Evolutionary conservation across 208 protist species (phyloP).

Genomic region (Acanthamoeba lenticulata): DNA sequence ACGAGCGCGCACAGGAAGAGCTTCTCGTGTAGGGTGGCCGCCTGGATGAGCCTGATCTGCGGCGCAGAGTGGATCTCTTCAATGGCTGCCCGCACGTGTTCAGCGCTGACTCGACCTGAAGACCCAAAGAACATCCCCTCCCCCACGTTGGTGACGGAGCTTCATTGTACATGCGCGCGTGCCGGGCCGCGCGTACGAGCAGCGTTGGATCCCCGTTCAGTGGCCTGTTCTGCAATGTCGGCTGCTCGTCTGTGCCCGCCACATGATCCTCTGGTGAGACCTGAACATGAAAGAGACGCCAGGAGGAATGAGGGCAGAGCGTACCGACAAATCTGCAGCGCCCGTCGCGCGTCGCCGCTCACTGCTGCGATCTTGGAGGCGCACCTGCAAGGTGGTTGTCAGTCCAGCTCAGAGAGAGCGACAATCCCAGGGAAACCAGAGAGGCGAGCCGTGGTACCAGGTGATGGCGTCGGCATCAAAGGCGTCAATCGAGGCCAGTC

Average conservation of each 20-base stretch:
- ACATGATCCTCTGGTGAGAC: neutral
- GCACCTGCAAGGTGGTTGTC: constrained; percentile 54
- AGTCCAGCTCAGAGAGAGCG: constrained; percentile 55
- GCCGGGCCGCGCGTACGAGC: neutral
- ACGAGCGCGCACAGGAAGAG: constrained; percentile 58
- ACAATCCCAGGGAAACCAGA: neutral
- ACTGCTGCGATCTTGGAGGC: constrained; percentile 78
- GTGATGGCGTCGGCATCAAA: constrained; percentile 74
- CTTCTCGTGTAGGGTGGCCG: constrained; percentile 21
- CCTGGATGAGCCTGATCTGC: constrained; percentile 3
- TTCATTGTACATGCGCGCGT: neutral
- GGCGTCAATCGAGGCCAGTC: constrained; percentile 74
- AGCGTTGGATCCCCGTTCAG: neutral
- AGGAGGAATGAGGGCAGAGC: neutral
- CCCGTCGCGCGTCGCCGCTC: constrained; percentile 82
- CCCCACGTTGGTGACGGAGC: neutral
- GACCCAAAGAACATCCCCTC: too few relatives aligned
- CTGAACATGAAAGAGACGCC: neutral
- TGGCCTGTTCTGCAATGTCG: constrained; percentile 66
- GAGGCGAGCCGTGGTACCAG: neutral
- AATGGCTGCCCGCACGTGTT: constrained; percentile 60
- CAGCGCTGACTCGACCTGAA: neutral
- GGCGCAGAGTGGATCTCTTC: constrained; percentile 57
- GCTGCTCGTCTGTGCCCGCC: constrained; percentile 11
- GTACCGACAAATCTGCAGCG: constrained; percentile 83